Conservation (phyloP, 305 asterid species). For the Fraxinus baroniana region DNA sequence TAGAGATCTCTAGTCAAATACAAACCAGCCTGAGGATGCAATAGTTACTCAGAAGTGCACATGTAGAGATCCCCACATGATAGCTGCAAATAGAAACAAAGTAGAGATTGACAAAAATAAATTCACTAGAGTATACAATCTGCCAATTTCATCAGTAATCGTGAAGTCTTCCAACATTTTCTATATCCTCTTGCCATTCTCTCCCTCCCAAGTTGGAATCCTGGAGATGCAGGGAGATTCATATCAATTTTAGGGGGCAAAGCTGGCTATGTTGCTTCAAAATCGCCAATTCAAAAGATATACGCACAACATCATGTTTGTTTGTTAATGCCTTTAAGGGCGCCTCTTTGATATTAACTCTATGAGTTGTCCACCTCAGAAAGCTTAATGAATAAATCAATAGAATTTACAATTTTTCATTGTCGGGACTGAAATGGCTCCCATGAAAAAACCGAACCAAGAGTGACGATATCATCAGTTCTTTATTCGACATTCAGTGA, state of each 20-base stretch:
- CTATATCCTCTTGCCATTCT: slow-evolving; percentile 2
- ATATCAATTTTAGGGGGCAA: background rate
- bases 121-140: background rate
- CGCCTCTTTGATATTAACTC: slow-evolving; percentile 1
- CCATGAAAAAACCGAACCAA: background rate
- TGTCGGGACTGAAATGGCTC: background rate
- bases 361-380: background rate
- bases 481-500: slow-evolving; percentile 16
- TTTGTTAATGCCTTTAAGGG: slow-evolving; percentile 2
- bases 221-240: background rate
- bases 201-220: slow-evolving; percentile 6
- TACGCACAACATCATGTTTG: background rate
- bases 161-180: background rate
- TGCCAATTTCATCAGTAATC: background rate
- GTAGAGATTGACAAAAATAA: background rate
- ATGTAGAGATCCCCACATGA: slow-evolving; percentile 3
- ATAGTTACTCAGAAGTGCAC: background rate
- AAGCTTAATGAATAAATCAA: background rate
- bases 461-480: slow-evolving; percentile 1
- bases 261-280: slow-evolving; percentile 5
- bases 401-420: background rate
- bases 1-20: background rate
- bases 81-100: background rate
- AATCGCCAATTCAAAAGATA: background rate
- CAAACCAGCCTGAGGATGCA: background rate